These are phyloP conservation scores for Akanthomyces dipterigenus DNA, from an alignment of 2,329 filamentous ascomycete genomes.

Conservation along the genomic window DNA sequence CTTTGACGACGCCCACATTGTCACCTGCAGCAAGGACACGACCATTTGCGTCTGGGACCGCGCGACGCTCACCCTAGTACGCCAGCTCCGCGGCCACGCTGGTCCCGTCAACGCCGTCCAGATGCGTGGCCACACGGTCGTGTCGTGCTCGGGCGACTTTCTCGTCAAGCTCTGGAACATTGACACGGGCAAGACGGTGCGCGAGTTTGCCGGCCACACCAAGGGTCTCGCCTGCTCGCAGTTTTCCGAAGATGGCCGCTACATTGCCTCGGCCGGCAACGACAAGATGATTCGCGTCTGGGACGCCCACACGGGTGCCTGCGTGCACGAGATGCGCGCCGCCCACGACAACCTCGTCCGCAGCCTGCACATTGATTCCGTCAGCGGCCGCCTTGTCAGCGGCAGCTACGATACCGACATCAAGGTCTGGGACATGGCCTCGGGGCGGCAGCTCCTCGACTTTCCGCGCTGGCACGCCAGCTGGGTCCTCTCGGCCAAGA, in stretches of 20 bases:
- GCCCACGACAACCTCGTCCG: slow-evolving; percentile 84
- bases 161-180: slow-evolving; percentile 94
- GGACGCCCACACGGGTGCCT: slow-evolving; percentile 83
- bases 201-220: slow-evolving; percentile 84
- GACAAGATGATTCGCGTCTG: slow-evolving; percentile 95
- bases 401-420: slow-evolving; percentile 94
- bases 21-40: slow-evolving; percentile 94
- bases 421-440: slow-evolving; percentile 85
- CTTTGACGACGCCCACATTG: slow-evolving; percentile 85
- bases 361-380: slow-evolving; percentile 81
- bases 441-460: slow-evolving; percentile 69
- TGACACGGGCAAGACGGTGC: slow-evolving; percentile 77
- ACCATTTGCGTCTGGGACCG: slow-evolving; percentile 95
- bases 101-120: slow-evolving; percentile 97
- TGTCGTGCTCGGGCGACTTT: slow-evolving; percentile 91
- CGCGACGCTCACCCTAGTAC: slow-evolving; percentile 64
- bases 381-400: slow-evolving; percentile 79
- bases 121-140: slow-evolving; percentile 84
- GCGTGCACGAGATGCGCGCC: slow-evolving; percentile 69
- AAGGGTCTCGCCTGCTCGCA: slow-evolving; percentile 94
- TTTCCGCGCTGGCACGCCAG: slow-evolving; percentile 94
- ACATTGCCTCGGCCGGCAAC: slow-evolving; percentile 89
- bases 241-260: slow-evolving; percentile 90
- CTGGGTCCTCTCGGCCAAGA: slow-evolving; percentile 95
- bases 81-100: slow-evolving; percentile 74